A percentile compares a stretch with the other conserved stretches of the same genome.
These are phyloP conservation scores for Calonectria montana DNA, from an alignment of 2,329 filamentous ascomycete species.

Conservation along the genomic window DNA sequence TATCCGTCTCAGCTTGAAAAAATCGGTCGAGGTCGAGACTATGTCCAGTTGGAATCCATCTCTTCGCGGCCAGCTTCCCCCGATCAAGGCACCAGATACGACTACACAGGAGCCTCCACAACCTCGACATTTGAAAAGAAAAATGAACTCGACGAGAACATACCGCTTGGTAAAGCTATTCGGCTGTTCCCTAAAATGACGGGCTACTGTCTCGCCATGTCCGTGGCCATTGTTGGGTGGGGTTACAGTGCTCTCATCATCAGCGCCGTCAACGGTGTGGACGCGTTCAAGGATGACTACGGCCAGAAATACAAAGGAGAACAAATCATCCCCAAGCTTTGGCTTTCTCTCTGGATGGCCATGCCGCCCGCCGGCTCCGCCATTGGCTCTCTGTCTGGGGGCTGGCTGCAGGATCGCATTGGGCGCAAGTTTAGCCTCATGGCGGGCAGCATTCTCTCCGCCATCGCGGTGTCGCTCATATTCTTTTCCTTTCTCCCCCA, in stretches of 20 bases:
- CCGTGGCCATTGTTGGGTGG: slow-evolving; percentile 45
- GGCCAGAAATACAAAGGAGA: slow-evolving; percentile 38
- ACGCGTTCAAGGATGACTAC: slow-evolving; percentile 45
- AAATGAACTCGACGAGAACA: slow-evolving; percentile 26
- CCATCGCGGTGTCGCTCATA: slow-evolving; percentile 37
- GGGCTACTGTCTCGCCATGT: slow-evolving; percentile 41
- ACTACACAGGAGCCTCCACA: background rate
- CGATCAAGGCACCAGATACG: slow-evolving; percentile 16
- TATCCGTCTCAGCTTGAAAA: background rate
- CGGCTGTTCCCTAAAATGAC: slow-evolving; percentile 42
- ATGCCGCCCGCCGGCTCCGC: slow-evolving; percentile 38
- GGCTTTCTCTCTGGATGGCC: slow-evolving; percentile 45
- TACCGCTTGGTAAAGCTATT: slow-evolving; percentile 41
- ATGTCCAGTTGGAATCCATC: slow-evolving; percentile 6
- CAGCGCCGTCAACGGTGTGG: slow-evolving; percentile 41
- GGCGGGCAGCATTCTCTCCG: slow-evolving; percentile 40
- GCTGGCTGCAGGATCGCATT: slow-evolving; percentile 43
- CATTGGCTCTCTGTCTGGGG: slow-evolving; percentile 39
- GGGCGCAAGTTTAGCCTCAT: slow-evolving; percentile 41
- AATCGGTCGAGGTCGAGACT: background rate
- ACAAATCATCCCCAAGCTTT: slow-evolving; percentile 39
- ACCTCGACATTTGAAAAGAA: background rate
- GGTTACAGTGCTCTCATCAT: slow-evolving; percentile 44
- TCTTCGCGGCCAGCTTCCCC: slow-evolving; percentile 15
- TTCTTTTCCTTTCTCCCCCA: slow-evolving; percentile 42